These are phyloP conservation scores for Endotrypanum monterogeii DNA, from an alignment of 208 protist genomes.

Conservation along the genomic window DNA sequence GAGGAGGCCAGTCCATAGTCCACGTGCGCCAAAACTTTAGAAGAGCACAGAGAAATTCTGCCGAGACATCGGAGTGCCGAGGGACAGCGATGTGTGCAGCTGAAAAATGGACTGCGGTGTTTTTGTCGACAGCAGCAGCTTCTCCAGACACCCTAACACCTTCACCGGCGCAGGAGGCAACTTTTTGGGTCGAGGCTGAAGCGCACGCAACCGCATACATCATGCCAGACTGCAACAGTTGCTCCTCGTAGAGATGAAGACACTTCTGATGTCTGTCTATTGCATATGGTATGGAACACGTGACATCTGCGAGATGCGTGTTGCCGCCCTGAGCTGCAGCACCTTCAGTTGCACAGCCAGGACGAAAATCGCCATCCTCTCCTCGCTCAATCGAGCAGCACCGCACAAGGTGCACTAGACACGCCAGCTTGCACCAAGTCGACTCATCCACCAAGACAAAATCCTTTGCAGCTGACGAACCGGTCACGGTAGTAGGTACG, in stretches of 20 bases:
- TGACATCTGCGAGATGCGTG: background rate
- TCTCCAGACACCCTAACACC: background rate
- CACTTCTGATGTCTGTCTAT: background rate
- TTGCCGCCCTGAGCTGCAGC: background rate
- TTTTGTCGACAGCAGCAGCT: background rate
- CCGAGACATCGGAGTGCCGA: background rate
- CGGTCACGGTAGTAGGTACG: background rate
- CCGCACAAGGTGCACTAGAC: conserved; percentile 8
- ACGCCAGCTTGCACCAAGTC: conserved; percentile 31
- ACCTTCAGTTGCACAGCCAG: background rate
- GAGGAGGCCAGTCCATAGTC: conserved; percentile 3
- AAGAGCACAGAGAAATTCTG: conserved; percentile 15
- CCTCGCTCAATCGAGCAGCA: background rate
- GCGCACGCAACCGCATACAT: background rate
- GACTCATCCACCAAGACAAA: conserved; percentile 8
- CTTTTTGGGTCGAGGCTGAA: background rate
- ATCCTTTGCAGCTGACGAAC: background rate
- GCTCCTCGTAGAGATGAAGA: conserved; percentile 7
- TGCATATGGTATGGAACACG: background rate
- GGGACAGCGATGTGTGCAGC: background rate
- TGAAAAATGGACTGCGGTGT: background rate
- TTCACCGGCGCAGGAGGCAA: background rate
- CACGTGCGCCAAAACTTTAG: conserved; percentile 27
- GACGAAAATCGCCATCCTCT: background rate
- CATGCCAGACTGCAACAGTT: conserved; percentile 3